These are phyloP conservation scores for Delonix regia DNA, from an alignment of 306 rosid species.

Conservation along the genomic window DNA sequence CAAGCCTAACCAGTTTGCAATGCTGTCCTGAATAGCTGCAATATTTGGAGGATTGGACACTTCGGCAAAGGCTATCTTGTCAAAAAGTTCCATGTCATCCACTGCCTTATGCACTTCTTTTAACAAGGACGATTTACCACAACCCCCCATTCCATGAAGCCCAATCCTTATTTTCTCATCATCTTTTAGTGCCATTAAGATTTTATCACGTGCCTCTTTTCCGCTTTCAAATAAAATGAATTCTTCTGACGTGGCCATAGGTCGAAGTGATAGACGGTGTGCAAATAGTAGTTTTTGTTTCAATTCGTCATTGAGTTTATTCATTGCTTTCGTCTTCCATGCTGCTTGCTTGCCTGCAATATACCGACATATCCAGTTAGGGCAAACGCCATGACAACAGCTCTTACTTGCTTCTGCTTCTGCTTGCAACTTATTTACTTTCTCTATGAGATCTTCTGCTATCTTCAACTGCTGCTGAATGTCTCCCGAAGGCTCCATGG, in stretches of 20 bases:
- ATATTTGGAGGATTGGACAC: background rate
- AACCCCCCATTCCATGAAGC: constrained; percentile 18
- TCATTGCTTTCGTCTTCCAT: background rate
- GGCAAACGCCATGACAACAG: background rate
- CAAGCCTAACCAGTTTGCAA: background rate
- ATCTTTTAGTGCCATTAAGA: background rate
- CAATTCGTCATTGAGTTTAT: background rate
- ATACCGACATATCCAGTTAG: background rate
- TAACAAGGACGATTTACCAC: constrained; percentile 9
- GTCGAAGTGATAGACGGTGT: background rate
- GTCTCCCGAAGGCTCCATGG: background rate
- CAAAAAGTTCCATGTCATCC: background rate
- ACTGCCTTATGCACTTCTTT: background rate
- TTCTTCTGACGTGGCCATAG: too few relatives aligned
- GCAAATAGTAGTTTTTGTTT: background rate
- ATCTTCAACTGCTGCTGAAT: background rate
- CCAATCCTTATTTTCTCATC: background rate
- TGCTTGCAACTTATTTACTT: background rate
- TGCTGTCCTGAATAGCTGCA: background rate
- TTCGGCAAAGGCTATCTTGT: background rate
- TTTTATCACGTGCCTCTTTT: background rate
- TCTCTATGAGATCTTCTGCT: background rate
- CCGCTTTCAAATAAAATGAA: background rate
- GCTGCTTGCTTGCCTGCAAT: too few relatives aligned
- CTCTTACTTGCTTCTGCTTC: background rate